Base-by-base conservation (phyloP, 208 protist species). In the Jaenimonas drosophilae region DNA sequence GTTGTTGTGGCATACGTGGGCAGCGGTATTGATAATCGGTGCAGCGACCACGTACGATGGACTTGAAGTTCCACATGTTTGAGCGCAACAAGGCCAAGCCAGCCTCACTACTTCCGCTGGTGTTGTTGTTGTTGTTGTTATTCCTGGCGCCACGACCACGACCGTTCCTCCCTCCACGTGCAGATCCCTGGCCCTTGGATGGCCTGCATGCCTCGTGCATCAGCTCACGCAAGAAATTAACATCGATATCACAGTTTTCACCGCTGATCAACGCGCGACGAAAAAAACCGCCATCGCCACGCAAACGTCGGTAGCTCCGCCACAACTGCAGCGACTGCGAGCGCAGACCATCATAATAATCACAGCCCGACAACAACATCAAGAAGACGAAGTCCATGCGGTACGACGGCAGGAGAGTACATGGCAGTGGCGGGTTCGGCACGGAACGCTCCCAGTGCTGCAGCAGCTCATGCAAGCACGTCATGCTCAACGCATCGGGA, bases 341-440 rank as follows among this genome's bases (percentile, higher is more conserved):
- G 19, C 66, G 56, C 28, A 93, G 43, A n/a, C 85, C 85, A 7
- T 74, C 48, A 60, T 76, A 90, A 66, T 84, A 88, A 41, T 93
- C 85, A 34, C 75, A 65, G 3, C 85, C 80, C 16, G 69, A 34
- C 9, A 93, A 61, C 30, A 93, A 58, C 62, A 79, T 75, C 7
- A 93, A 16, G 48, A 90, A 93, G 3, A 63, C 72, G 56, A 89
- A 93, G 52, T 93, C 85, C 2, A 90, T 64, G 21, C 85, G 80
- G 43, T 78, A 88, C 25, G 77, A 87, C 24, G 70, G 64, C 1
- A 88, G 66, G n/a, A 85, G 52, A 12, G 59, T 65, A 1, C 32
- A 24, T 0, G 63, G 49, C 12, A 87, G 52, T 11, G 59, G 59
- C 1, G 66, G 64, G 28, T 78, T 72, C 19, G 74, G 72, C 24